phyloP scores from a whole-genome alignment of 768 basidiomycete genomes.

The button mushroom (Agaricus bisporus) region DNA sequence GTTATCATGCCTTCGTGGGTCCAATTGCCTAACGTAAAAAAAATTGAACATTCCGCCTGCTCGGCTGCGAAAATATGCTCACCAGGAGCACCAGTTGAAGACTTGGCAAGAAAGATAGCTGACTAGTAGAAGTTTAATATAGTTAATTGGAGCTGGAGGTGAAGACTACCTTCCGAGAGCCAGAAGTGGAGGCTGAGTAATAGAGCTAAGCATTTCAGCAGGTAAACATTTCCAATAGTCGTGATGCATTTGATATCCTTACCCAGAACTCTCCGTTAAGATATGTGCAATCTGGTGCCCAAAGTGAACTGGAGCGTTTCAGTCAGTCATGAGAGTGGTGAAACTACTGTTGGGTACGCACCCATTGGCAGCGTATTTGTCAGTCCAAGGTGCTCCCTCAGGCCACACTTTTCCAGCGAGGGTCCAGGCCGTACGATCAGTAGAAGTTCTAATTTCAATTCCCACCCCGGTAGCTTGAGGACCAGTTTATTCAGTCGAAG shows the following conservation, averaged over 20 bases:
- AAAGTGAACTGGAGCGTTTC: constrained; percentile 22
- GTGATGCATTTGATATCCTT: background rate
- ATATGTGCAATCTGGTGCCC: constrained; percentile 33
- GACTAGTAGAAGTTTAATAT: constrained; percentile 23
- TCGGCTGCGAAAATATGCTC: constrained; percentile 2
- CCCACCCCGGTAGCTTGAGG: constrained; percentile 36
- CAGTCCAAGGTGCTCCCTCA: constrained; percentile 45
- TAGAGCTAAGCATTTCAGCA: constrained; percentile 33
- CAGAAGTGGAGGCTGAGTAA: constrained; percentile 49
- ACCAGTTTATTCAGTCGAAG: background rate
- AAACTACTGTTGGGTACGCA: constrained; percentile 9
- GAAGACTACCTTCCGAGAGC: constrained; percentile 27
- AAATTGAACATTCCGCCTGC: background rate
- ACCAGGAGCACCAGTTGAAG: constrained; percentile 40
- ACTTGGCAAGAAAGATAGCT: constrained; percentile 50
- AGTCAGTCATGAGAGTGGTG: background rate
- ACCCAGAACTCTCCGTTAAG: constrained; percentile 24
- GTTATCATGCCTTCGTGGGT: constrained; percentile 42
- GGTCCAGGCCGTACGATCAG: constrained; percentile 43
- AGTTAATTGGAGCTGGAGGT: background rate
- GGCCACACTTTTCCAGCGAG: constrained; percentile 41
- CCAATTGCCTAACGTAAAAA: constrained; percentile 27
- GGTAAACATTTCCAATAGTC: background rate
- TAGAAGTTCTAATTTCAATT: constrained; percentile 43
- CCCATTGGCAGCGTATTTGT: constrained; percentile 42